Percentiles rank a stretch among this genome's conserved stretches.
phyloP scores from a whole-genome alignment of 495 filamentous ascomycete species.

The Penicillium turbatum region DNA sequence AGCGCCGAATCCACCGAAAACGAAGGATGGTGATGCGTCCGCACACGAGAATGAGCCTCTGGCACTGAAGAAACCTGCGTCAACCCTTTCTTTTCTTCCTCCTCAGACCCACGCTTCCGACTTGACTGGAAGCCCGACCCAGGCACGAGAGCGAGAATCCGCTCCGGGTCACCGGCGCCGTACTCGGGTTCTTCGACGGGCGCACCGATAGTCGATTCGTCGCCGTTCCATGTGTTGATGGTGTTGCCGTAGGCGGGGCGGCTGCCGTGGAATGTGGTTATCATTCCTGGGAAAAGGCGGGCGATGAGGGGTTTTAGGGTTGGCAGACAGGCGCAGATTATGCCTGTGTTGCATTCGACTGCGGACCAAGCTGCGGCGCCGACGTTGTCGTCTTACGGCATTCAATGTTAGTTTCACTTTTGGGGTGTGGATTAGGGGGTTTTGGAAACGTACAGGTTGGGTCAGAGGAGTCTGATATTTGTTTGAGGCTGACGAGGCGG shows the following conservation, averaged over 20 bases:
- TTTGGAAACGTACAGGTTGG: constrained; percentile 36
- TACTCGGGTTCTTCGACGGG: constrained; percentile 34
- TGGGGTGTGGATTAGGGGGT: background rate
- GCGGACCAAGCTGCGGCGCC: constrained; percentile 69
- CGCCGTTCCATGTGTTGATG: constrained; percentile 30
- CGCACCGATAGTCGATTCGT: constrained; percentile 30
- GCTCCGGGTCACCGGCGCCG: constrained; percentile 25
- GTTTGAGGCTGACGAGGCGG: constrained; percentile 36
- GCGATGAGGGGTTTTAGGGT: constrained; percentile 75
- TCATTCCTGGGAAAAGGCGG: constrained; percentile 31
- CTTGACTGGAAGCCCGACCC: constrained; percentile 11
- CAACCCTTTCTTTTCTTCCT: constrained; percentile 5
- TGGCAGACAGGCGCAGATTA: constrained; percentile 84
- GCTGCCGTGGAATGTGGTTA: constrained; percentile 27
- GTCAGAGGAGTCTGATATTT: constrained; percentile 37
- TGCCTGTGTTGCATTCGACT: constrained; percentile 86
- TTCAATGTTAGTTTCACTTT: constrained; percentile 2
- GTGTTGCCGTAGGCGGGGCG: constrained; percentile 15
- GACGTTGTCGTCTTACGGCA: constrained; percentile 47
- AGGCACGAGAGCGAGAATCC: constrained; percentile 22
- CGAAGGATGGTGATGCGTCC: background rate
- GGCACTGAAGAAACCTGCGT: constrained; percentile 2
- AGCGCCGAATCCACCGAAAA: background rate
- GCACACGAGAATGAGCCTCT: constrained; percentile 4
- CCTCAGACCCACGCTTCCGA: background rate